Base-by-base conservation (phyloP, 768 basidiomycete species). In the Crepidotus variabilis region DNA sequence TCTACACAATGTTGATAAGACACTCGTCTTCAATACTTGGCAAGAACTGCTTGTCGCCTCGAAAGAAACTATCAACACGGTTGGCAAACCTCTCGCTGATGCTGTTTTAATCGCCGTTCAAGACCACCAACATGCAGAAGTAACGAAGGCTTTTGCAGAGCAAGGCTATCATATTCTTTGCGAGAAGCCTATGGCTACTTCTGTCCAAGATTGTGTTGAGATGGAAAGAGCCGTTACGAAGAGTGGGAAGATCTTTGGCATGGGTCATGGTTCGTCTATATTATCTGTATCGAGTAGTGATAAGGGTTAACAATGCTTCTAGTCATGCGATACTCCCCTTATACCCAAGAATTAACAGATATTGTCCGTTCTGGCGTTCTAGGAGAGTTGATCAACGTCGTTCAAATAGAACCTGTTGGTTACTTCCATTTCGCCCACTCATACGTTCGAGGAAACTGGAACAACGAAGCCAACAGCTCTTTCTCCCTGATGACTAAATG, bases 101-200 rank as follows among this genome's bases (percentile, higher is more conserved):
- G 92, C 91, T 0, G 84, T 94, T 14, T 63, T 94, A 54, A 78
- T 95, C 60, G 79, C 89, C 6, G 89, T 94, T 1, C 90, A 92
- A 60, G 93, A 95, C 64, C 73, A 78, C 36, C 79, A 91, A 80
- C 93, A 95, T 64, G 74, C 78, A 22, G 86, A 90, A 57, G 86
- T 92, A 6, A 81, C 88, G 0, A 66, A 81, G 8, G 89, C 86
- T 0, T 93, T 92, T 71, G 86, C 86, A 0, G 78, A 76, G 43
- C 90, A 91, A 64, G 90, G 91, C 1, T 94, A 94, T 65, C 86
- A 93, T 62, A 90, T 95, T 55, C 77, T 95, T 20, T 94, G 93
- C 69, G 93, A 95, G 78, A 95, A 95, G 67, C 93, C 93, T 0
- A 91, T 95, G 88, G 90, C 92, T 0, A 93, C 89, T 3, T 81